A percentile compares a stretch with the other conserved stretches of the same genome.
These are phyloP conservation scores for Fusarium hostae DNA, from an alignment of 2,329 filamentous ascomycete species.

Conservation along the genomic window DNA sequence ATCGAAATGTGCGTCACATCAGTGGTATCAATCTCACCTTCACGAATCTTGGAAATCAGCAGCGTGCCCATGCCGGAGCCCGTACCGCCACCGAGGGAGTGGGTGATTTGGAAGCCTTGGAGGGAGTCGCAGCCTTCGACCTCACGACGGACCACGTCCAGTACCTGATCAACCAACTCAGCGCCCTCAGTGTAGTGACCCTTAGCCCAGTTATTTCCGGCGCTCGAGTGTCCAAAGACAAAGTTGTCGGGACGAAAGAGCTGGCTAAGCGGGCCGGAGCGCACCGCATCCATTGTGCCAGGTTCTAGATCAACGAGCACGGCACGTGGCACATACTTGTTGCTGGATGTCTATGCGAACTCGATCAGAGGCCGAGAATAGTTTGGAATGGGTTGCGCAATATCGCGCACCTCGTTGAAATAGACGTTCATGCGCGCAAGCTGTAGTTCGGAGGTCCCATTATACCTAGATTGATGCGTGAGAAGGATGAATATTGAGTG, in stretches of 20 bases:
- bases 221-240: slow-evolving; percentile 98
- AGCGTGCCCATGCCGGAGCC: slow-evolving; percentile 99
- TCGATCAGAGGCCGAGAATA: slow-evolving; percentile 51
- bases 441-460: slow-evolving; percentile 97
- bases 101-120: slow-evolving; percentile 99
- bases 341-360: slow-evolving; percentile 79
- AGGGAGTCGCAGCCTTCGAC: slow-evolving; percentile 99
- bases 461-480: slow-evolving; percentile 60
- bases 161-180: slow-evolving; percentile 96
- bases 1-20: background rate
- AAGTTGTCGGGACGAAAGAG: slow-evolving; percentile 99
- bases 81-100: slow-evolving; percentile 99
- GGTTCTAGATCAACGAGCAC: slow-evolving; percentile 99
- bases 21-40: slow-evolving; percentile 59
- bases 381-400: background rate
- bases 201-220: slow-evolving; percentile 99
- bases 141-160: slow-evolving; percentile 98
- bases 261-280: slow-evolving; percentile 96
- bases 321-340: slow-evolving; percentile 99
- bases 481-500: background rate
- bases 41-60: slow-evolving; percentile 99
- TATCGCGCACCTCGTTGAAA: slow-evolving; percentile 78
- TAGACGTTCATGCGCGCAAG: slow-evolving; percentile 99
- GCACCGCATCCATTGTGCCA: slow-evolving; percentile 99
- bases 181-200: slow-evolving; percentile 99